phyloP scores from a whole-genome alignment of 768 basidiomycete genomes.

The Tylopilus balloui region DNA sequence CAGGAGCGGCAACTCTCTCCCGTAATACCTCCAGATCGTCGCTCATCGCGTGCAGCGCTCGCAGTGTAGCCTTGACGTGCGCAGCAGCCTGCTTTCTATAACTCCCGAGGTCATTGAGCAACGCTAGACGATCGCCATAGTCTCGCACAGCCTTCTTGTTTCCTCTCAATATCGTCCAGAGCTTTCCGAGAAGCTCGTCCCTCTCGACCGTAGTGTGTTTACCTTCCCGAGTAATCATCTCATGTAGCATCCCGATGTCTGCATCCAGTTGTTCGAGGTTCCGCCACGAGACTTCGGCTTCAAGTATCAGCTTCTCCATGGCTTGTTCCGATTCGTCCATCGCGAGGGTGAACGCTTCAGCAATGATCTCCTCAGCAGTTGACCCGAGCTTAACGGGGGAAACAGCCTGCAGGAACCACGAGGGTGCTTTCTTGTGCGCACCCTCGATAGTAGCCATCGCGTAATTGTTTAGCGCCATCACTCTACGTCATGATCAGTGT shows the following conservation, averaged over 20 bases:
- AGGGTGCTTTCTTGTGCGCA: slow-evolving; percentile 27
- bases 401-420: slow-evolving; percentile 33
- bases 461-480: slow-evolving; percentile 71
- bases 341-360: slow-evolving; percentile 53
- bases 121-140: slow-evolving; percentile 45
- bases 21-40: slow-evolving; percentile 75
- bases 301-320: slow-evolving; percentile 57
- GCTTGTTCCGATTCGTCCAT: slow-evolving; percentile 55
- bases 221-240: slow-evolving; percentile 58
- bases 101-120: slow-evolving; percentile 51
- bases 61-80: slow-evolving; percentile 64
- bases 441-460: slow-evolving; percentile 55
- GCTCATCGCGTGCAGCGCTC: slow-evolving; percentile 57
- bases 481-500: slow-evolving; percentile 35
- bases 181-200: slow-evolving; percentile 52
- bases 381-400: slow-evolving; percentile 36
- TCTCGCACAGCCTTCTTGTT: slow-evolving; percentile 48
- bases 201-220: slow-evolving; percentile 39
- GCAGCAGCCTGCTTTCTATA: slow-evolving; percentile 60
- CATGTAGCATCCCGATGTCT: slow-evolving; percentile 51
- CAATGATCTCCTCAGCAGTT: slow-evolving; percentile 43
- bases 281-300: slow-evolving; percentile 54
- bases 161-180: slow-evolving; percentile 70
- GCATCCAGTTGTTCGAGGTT: slow-evolving; percentile 63
- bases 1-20: slow-evolving; percentile 66